phyloP scores from a whole-genome alignment of 257 asterid species.

The Eucommia ulmoides region DNA sequence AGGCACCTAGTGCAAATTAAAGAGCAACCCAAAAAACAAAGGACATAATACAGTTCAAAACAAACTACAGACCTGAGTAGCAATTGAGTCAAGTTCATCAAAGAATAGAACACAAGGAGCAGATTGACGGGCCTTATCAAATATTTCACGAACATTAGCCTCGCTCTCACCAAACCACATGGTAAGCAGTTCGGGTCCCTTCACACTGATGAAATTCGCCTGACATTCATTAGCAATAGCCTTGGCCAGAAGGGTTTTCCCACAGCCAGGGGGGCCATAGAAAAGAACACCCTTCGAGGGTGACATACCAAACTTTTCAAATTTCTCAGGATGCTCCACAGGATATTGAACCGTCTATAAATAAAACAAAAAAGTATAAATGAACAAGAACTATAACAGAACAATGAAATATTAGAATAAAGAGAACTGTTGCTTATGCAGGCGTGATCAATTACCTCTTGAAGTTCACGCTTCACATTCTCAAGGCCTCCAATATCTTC shows the following conservation, averaged over 20 bases:
- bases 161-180: constrained; percentile 77
- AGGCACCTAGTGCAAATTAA: no score
- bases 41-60: neutral
- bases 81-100: constrained; percentile 62
- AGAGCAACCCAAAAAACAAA: neutral
- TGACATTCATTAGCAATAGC: constrained; percentile 65
- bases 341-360: constrained; percentile 62
- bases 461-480: constrained; percentile 42
- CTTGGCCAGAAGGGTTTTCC: constrained; percentile 51
- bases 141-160: constrained; percentile 53
- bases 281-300: constrained; percentile 62
- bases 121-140: constrained; percentile 59
- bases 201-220: constrained; percentile 51
- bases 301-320: constrained; percentile 58
- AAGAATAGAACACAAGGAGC: constrained; percentile 73
- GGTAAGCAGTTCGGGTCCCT: constrained; percentile 57
- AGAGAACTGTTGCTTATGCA: no score
- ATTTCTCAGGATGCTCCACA: constrained; percentile 62
- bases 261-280: constrained; percentile 67
- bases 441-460: constrained; percentile 20
- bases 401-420: no score
- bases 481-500: constrained; percentile 38
- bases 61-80: constrained; percentile 41
- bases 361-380: neutral
- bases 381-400: neutral